Percentiles rank a stretch among this genome's conserved stretches.
Evolutionary conservation across 2,329 filamentous ascomycete genomes (phyloP).

Genomic region (Penicillium sp.): DNA sequence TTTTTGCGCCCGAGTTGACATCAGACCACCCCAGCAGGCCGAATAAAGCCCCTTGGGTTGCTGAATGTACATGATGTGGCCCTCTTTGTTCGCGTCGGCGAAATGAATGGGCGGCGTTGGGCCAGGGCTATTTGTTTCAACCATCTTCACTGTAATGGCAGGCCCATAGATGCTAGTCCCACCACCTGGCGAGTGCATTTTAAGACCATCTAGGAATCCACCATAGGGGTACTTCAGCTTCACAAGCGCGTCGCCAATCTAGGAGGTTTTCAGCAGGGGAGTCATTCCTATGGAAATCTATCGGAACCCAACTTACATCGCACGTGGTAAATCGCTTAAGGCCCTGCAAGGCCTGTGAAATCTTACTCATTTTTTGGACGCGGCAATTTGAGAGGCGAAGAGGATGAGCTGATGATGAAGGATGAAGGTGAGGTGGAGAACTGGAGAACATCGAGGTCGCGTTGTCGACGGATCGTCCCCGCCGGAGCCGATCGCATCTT

Average conservation of each 20-base stretch:
- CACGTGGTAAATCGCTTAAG: conserved; percentile 20
- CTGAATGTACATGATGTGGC: conserved; percentile 24
- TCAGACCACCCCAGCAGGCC: conserved; percentile 21
- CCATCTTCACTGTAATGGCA: conserved; percentile 22
- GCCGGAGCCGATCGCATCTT: no score
- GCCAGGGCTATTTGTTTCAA: conserved; percentile 18
- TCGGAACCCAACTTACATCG: conserved; percentile 9
- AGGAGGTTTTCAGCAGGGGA: neutral
- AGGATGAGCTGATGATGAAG: no score
- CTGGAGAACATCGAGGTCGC: neutral
- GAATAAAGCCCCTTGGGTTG: conserved; percentile 20
- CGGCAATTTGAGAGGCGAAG: neutral
- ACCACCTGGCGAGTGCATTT: conserved; percentile 15
- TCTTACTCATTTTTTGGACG: conserved; percentile 7
- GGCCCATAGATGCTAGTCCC: conserved; percentile 19
- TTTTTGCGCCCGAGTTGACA: conserved; percentile 20
- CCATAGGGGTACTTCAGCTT: conserved; percentile 22
- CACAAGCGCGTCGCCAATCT: conserved; percentile 23
- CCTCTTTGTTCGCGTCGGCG: conserved; percentile 19
- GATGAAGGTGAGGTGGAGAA: neutral
- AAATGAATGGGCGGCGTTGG: conserved; percentile 17
- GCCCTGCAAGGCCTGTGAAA: conserved; percentile 13
- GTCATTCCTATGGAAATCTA: neutral
- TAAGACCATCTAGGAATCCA: conserved; percentile 20
- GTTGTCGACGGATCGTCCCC: no score